A percentile compares a stretch with the other conserved stretches of the same genome.
These are phyloP conservation scores for Vigna radiata DNA, from an alignment of 306 rosid genomes.

Conservation along the genomic window DNA sequence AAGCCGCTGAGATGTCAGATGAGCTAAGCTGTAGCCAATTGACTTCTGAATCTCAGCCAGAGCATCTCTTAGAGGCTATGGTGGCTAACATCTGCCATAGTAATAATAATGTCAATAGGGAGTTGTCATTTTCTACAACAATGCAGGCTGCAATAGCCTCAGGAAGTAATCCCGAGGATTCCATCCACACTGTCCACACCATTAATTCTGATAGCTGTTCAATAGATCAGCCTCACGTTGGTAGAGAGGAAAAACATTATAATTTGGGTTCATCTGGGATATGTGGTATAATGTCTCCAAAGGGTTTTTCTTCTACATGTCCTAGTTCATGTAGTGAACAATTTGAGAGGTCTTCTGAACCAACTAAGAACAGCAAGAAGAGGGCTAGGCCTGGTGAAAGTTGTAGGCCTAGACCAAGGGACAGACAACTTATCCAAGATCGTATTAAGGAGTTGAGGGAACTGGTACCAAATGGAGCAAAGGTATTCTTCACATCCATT, in stretches of 20 bases:
- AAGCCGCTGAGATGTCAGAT: conserved; percentile 55
- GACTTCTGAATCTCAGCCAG: conserved; percentile 69
- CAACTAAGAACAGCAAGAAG: conserved; percentile 82
- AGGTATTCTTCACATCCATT: conserved; percentile 55
- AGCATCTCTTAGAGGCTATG: conserved; percentile 90
- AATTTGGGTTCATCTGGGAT: conserved; percentile 80
- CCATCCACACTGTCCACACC: conserved; percentile 56
- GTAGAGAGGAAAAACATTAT: conserved; percentile 61
- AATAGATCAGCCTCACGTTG: conserved; percentile 58
- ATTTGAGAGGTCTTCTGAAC: conserved; percentile 77
- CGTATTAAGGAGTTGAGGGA: conserved; percentile 97
- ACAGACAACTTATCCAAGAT: conserved; percentile 96
- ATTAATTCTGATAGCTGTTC: conserved; percentile 69
- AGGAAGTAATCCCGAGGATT: conserved; percentile 69
- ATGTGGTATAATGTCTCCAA: conserved; percentile 68
- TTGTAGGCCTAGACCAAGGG: conserved; percentile 97
- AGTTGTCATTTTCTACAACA: conserved; percentile 63
- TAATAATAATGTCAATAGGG: conserved; percentile 62
- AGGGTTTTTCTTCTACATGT: conserved; percentile 78
- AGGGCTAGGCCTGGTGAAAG: conserved; percentile 92
- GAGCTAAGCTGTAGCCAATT: conserved; percentile 64
- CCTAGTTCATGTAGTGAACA: conserved; percentile 77
- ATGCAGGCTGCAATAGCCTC: conserved; percentile 68
- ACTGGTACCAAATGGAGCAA: conserved; percentile 90
- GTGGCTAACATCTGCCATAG: conserved; percentile 73